A percentile compares a stretch with the other conserved stretches of the same genome.
Evolutionary conservation across 2,329 filamentous ascomycete genomes (phyloP).

Genomic region (Neofusicoccum umdonicola): DNA sequence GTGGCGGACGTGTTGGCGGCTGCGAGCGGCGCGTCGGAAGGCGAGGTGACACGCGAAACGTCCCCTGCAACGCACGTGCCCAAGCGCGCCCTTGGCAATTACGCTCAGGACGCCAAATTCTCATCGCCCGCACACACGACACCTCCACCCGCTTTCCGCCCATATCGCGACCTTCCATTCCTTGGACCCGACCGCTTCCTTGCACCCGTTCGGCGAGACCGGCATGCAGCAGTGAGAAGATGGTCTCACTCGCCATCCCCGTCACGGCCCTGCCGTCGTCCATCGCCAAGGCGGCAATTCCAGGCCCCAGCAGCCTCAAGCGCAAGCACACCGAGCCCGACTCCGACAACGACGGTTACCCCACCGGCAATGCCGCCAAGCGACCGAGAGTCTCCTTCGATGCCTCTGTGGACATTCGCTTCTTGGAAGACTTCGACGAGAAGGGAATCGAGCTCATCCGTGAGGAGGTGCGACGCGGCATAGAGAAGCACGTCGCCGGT

Average conservation of each 20-base stretch:
- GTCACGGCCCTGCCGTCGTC: constrained; percentile 23
- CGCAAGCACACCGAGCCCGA: constrained; percentile 35
- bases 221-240: constrained; percentile 19
- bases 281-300: constrained; percentile 26
- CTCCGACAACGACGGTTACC: constrained; percentile 27
- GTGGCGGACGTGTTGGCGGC: too few species aligned
- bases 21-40: too few species aligned
- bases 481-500: constrained; percentile 52
- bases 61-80: background rate
- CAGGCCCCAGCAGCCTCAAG: constrained; percentile 34
- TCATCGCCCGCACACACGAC: constrained; percentile 16
- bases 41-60: background rate
- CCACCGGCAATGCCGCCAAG: constrained; percentile 39
- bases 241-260: constrained; percentile 40
- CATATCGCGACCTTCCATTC: background rate
- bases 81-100: background rate
- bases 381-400: constrained; percentile 49
- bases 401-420: constrained; percentile 46
- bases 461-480: constrained; percentile 60
- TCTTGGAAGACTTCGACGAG: constrained; percentile 46
- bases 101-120: constrained; percentile 9
- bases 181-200: background rate
- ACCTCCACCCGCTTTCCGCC: constrained; percentile 10
- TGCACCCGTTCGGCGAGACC: background rate
- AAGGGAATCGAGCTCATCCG: constrained; percentile 58